Percentiles rank a stretch among this genome's conserved stretches.
Evolutionary conservation across 2,329 filamentous ascomycete species (phyloP).

Genomic region (Verticillium nonalfalfae): DNA sequence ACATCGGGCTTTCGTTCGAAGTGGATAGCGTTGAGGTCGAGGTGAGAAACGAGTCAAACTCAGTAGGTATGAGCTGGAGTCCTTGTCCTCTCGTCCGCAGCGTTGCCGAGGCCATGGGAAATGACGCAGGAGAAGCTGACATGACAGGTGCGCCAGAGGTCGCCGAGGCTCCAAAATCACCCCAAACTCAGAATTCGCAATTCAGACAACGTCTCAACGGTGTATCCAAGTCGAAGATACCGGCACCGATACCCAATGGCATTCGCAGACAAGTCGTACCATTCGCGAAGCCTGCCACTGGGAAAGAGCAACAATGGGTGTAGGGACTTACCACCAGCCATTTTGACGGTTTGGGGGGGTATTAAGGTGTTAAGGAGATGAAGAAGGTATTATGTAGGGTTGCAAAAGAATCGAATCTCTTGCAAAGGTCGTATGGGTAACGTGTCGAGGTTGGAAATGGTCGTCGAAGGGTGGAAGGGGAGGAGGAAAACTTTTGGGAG

Average conservation of each 20-base stretch:
- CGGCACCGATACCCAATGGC: not conserved
- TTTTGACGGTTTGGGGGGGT: slow-evolving; percentile 20
- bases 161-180: not conserved
- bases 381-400: slow-evolving; percentile 17
- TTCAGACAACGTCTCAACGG: not conserved
- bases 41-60: not conserved
- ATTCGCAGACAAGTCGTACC: not conserved
- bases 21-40: not conserved
- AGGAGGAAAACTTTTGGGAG: slow-evolving; percentile 13
- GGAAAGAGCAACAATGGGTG: not conserved
- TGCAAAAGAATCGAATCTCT: slow-evolving; percentile 11
- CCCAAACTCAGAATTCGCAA: not conserved
- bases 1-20: not conserved
- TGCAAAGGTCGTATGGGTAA: slow-evolving; percentile 10
- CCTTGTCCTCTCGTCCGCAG: not conserved
- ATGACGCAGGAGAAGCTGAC: slow-evolving; percentile 22
- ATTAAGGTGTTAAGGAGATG: slow-evolving; percentile 5
- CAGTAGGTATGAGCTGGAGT: not conserved
- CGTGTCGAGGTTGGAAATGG: slow-evolving; percentile 1
- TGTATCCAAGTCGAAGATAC: not conserved
- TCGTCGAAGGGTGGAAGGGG: slow-evolving; percentile 3
- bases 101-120: slow-evolving; percentile 16
- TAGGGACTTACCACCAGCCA: slow-evolving; percentile 37
- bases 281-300: not conserved
- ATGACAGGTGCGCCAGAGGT: not conserved